Evolutionary conservation across 139 green algal genomes (phyloP).

Genomic region (Chlamydomonas sp.): DNA sequence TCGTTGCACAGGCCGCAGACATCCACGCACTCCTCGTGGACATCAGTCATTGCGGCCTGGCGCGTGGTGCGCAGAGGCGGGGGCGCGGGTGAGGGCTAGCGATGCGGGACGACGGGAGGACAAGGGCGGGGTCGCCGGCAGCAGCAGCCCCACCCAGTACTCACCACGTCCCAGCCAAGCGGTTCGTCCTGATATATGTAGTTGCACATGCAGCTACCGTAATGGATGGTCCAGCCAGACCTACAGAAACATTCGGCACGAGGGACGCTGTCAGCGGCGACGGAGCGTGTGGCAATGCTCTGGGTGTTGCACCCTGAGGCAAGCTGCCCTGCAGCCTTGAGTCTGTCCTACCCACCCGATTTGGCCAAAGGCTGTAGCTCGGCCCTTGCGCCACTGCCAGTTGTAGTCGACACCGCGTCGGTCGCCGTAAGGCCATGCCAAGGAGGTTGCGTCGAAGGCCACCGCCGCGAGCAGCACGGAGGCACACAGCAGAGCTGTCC

Average conservation of each 20-base stretch:
- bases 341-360: too few species aligned
- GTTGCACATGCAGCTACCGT: not conserved
- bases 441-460: too few species aligned
- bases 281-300: too few species aligned
- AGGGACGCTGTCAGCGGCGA: too few species aligned
- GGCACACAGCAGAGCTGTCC: too few species aligned
- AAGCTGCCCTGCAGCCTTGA: too few species aligned
- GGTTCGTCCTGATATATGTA: slow-evolving; percentile 19
- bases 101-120: too few species aligned
- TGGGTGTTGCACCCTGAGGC: too few species aligned
- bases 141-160: too few species aligned
- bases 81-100: too few species aligned
- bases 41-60: slow-evolving; percentile 16
- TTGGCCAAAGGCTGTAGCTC: not conserved
- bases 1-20: slow-evolving; percentile 7
- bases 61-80: not conserved
- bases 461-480: too few species aligned
- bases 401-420: not conserved
- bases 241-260: not conserved
- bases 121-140: too few species aligned
- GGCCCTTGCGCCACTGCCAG: not conserved
- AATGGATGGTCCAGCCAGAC: slow-evolving; percentile 2
- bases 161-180: not conserved
- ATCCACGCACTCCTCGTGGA: not conserved
- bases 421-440: not conserved